Percentiles rank a stretch among this genome's conserved stretches.
phyloP scores from a whole-genome alignment of 805 yeast genomes.

The Ogataea wickerhamii region DNA sequence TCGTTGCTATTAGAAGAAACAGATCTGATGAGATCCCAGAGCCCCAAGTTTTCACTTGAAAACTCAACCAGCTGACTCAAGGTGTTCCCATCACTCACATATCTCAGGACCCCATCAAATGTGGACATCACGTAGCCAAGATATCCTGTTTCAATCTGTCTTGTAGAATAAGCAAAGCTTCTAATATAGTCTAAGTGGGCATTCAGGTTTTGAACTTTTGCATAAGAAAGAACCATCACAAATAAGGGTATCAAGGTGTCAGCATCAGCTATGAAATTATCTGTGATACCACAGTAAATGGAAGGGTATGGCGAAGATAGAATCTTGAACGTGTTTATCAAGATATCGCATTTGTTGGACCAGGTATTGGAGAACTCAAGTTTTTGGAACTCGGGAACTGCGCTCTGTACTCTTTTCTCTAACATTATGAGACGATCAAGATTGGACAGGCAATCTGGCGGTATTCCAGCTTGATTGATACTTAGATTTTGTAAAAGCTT shows the following conservation, averaged over 20 bases:
- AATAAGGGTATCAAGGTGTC: conserved; percentile 74
- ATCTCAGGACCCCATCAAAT: conserved; percentile 74
- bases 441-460: conserved; percentile 21
- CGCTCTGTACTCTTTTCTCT: conserved; percentile 46
- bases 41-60: conserved; percentile 46
- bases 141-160: conserved; percentile 52
- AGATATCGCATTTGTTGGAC: conserved; percentile 42
- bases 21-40: conserved; percentile 50
- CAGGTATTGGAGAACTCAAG: conserved; percentile 45
- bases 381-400: conserved; percentile 50
- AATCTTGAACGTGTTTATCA: conserved; percentile 49
- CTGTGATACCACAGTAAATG: neutral
- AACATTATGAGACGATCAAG: conserved; percentile 21
- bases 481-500: conserved; percentile 38
- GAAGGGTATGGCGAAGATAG: conserved; percentile 35
- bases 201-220: conserved; percentile 55
- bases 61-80: conserved; percentile 34
- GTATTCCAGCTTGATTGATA: conserved; percentile 49
- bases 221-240: conserved; percentile 63
- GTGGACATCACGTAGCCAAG: conserved; percentile 79
- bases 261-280: conserved; percentile 57
- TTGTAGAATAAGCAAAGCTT: conserved; percentile 45
- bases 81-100: conserved; percentile 43
- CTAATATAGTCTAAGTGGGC: conserved; percentile 65
- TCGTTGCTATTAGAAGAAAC: conserved; percentile 24